Conservation (phyloP, 2,329 filamentous ascomycete species). For the Triangularia setosa region DNA sequence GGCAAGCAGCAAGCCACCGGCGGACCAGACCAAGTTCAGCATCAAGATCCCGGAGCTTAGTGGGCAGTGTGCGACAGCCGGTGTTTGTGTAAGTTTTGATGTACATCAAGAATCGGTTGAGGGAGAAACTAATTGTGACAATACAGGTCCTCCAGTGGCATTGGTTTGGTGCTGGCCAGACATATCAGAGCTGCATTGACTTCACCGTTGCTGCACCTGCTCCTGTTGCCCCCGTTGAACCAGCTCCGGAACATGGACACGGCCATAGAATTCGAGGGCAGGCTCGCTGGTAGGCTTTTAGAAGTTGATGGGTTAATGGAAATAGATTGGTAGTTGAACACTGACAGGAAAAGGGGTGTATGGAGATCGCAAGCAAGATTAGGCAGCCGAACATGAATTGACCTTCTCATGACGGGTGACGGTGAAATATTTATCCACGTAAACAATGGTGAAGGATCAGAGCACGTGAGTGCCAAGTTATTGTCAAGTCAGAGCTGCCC, state of each 20-base stretch:
- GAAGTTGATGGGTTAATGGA: background rate
- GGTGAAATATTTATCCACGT: background rate
- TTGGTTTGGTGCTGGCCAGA: conserved; percentile 57
- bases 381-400: no score
- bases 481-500: background rate
- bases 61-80: conserved; percentile 26
- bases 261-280: conserved; percentile 5
- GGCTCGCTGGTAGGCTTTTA: background rate
- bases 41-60: conserved; percentile 29
- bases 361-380: no score
- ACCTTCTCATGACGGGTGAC: background rate
- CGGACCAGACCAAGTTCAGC: conserved; percentile 31
- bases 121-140: background rate
- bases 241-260: background rate
- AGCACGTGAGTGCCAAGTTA: background rate
- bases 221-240: background rate
- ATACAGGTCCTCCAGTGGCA: conserved; percentile 55
- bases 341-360: background rate
- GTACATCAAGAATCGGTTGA: conserved; percentile 9
- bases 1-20: conserved; percentile 26
- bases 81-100: conserved; percentile 30
- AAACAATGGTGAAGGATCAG: no score
- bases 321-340: background rate
- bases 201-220: conserved; percentile 36
- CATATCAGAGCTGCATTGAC: conserved; percentile 61